phyloP scores from a whole-genome alignment of 768 basidiomycete genomes.

The Mycena latifolia region DNA sequence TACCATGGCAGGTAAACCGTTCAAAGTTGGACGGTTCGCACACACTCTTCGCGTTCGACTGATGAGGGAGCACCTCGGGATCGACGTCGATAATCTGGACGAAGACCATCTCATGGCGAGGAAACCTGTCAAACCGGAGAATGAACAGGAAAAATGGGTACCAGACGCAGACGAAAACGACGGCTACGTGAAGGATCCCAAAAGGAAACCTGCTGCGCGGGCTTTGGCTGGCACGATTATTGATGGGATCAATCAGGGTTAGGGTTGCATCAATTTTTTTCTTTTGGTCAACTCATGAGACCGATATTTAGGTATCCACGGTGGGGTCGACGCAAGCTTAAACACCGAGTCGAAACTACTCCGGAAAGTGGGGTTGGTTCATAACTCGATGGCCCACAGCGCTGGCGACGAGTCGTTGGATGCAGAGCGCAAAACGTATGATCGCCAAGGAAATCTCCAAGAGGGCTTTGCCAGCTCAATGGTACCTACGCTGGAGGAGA shows the following conservation, averaged over 20 bases:
- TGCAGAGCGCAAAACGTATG: conserved; percentile 65
- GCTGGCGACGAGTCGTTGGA: conserved; percentile 57
- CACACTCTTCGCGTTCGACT: conserved; percentile 93
- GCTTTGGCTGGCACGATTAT: conserved; percentile 50
- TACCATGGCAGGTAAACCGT: conserved; percentile 94
- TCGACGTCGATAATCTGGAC: conserved; percentile 91
- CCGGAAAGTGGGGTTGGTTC: conserved; percentile 58
- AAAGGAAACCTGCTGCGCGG: conserved; percentile 48
- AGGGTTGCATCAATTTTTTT: conserved; percentile 26
- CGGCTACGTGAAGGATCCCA: conserved; percentile 54
- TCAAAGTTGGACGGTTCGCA: conserved; percentile 96
- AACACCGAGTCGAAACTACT: conserved; percentile 50
- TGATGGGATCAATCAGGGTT: conserved; percentile 66
- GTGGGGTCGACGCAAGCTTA: conserved; percentile 51
- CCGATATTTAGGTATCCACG: conserved; percentile 52
- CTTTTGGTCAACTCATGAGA: not conserved
- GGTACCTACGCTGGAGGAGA: conserved; percentile 80
- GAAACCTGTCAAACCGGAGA: conserved; percentile 61
- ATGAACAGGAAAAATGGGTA: conserved; percentile 77
- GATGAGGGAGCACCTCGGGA: conserved; percentile 96
- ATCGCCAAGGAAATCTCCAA: conserved; percentile 61
- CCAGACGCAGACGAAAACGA: conserved; percentile 76
- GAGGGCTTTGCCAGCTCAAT: conserved; percentile 72
- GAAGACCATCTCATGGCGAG: conserved; percentile 77
- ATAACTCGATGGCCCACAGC: conserved; percentile 51